phyloP scores from a whole-genome alignment of 805 yeast species.

The Wickerhamomyces chaumierensis region DNA sequence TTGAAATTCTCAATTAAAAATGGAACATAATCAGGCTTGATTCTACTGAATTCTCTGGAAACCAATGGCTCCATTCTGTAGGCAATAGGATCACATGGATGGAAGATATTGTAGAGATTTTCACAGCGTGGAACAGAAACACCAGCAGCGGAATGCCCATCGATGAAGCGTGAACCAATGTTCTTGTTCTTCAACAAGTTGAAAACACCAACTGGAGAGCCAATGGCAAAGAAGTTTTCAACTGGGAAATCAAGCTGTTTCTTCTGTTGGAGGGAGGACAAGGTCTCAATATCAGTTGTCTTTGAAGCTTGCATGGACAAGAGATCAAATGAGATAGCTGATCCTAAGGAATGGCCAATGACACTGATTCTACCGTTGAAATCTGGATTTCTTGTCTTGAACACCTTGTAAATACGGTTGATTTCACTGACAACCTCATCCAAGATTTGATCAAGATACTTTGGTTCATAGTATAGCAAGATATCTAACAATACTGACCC shows the following conservation, averaged over 20 bases:
- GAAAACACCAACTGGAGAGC: conserved; percentile 87
- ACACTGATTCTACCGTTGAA: conserved; percentile 77
- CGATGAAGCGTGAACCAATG: conserved; percentile 31
- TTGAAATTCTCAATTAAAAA: conserved; percentile 31
- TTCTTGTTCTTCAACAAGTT: conserved; percentile 58
- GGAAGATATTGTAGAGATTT: conserved; percentile 73
- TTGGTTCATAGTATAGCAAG: conserved; percentile 66
- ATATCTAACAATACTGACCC: conserved; percentile 86
- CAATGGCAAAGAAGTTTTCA: conserved; percentile 67
- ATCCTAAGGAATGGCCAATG: conserved; percentile 87
- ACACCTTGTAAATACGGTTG: conserved; percentile 49
- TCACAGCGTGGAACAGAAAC: conserved; percentile 38
- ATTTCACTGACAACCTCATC: conserved; percentile 50
- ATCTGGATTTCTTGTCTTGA: conserved; percentile 50
- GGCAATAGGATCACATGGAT: conserved; percentile 87
- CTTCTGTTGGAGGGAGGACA: conserved; percentile 16
- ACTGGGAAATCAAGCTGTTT: conserved; percentile 55
- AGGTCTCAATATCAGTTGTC: conserved; percentile 11
- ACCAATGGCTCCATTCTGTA: conserved; percentile 84
- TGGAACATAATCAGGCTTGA: conserved; percentile 48
- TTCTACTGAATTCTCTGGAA: conserved; percentile 31
- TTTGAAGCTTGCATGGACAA: conserved; percentile 32
- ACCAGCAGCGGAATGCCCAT: conserved; percentile 5
- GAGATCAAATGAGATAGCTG: conserved; percentile 74
- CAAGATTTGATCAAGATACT: conserved; percentile 50